phyloP scores from a whole-genome alignment of 2,329 filamentous ascomycete genomes.

The Bipolaris zeicola region DNA sequence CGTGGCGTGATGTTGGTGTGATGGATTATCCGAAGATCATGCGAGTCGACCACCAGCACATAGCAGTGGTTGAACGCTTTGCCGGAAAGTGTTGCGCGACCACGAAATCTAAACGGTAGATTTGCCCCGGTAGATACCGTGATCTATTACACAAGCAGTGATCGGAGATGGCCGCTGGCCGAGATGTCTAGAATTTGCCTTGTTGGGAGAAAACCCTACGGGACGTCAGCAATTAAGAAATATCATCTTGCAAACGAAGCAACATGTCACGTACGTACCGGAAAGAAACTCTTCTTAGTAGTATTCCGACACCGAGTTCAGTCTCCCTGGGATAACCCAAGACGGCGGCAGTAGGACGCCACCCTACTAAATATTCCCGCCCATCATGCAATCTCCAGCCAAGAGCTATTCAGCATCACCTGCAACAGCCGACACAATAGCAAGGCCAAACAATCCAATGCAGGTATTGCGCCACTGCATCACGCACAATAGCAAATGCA shows the following conservation, averaged over 20 bases:
- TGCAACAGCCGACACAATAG: slow-evolving; percentile 35
- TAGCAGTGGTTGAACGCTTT: slow-evolving; percentile 25
- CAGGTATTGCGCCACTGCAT: background rate
- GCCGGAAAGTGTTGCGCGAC: slow-evolving; percentile 23
- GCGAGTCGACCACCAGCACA: slow-evolving; percentile 25
- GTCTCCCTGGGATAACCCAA: background rate
- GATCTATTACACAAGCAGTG: background rate
- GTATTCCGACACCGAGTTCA: background rate
- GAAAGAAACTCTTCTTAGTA: background rate
- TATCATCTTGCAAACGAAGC: background rate
- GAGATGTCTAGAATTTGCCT: background rate
- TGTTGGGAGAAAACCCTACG: background rate
- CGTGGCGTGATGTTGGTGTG: slow-evolving; percentile 44
- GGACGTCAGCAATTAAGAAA: background rate
- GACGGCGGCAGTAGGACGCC: background rate
- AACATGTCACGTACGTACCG: background rate
- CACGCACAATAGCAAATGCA: background rate
- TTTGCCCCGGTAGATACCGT: slow-evolving; percentile 2
- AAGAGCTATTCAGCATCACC: slow-evolving; percentile 23
- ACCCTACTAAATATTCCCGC: slow-evolving; percentile 14
- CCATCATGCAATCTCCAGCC: slow-evolving; percentile 6
- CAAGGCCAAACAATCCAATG: slow-evolving; percentile 16
- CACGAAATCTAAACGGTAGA: slow-evolving; percentile 10
- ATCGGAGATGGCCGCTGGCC: background rate
- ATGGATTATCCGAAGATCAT: slow-evolving; percentile 30